Percentiles rank a stretch among this genome's conserved stretches.
These are phyloP conservation scores for Fraxinus nigra DNA, from an alignment of 305 asterid genomes.

Conservation along the genomic window DNA sequence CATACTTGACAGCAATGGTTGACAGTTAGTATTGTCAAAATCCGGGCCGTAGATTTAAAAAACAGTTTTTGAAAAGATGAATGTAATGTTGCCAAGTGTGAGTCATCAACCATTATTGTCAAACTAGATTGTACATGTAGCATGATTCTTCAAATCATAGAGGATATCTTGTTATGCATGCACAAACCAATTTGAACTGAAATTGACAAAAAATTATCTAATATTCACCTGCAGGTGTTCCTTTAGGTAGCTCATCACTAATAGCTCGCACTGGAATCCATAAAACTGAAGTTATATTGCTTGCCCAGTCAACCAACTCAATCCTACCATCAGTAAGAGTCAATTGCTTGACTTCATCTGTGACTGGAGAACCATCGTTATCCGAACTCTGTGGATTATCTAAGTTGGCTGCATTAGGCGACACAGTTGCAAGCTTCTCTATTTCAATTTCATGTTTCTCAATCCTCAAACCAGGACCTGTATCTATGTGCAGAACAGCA, in stretches of 20 bases:
- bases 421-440: slow-evolving; percentile 53
- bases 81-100: too few relatives aligned
- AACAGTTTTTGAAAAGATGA: too few relatives aligned
- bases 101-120: too few relatives aligned
- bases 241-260: slow-evolving; percentile 75
- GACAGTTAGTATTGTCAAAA: too few relatives aligned
- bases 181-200: not conserved
- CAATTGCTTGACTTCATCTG: slow-evolving; percentile 51
- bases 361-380: slow-evolving; percentile 31
- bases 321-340: slow-evolving; percentile 66
- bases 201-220: slow-evolving; percentile 17
- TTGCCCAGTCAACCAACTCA: slow-evolving; percentile 87
- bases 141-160: not conserved
- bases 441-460: slow-evolving; percentile 76
- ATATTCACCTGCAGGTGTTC: slow-evolving; percentile 78
- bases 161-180: not conserved
- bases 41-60: too few relatives aligned
- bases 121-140: too few relatives aligned
- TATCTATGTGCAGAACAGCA: slow-evolving; percentile 79
- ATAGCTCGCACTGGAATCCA: slow-evolving; percentile 88
- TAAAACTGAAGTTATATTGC: slow-evolving; percentile 69
- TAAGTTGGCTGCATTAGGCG: slow-evolving; percentile 29
- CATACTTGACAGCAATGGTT: too few relatives aligned
- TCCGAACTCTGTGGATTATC: slow-evolving; percentile 29
- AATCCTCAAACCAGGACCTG: slow-evolving; percentile 95